Base-by-base conservation (phyloP, 2,329 filamentous ascomycete species). In the Cyphellophora europaea region DNA sequence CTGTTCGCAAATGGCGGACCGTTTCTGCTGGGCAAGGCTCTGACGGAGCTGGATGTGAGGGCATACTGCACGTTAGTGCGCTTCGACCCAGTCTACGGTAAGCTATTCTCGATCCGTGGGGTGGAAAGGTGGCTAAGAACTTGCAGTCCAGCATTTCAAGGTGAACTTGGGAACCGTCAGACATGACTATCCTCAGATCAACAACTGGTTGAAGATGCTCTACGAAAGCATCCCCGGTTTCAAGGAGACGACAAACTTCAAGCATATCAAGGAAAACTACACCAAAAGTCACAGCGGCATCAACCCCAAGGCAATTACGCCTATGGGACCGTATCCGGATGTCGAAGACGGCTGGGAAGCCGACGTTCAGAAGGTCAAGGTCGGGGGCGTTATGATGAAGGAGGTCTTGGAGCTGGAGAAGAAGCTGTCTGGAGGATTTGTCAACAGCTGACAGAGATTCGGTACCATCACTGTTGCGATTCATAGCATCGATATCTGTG, bases 201-300 rank as follows among this genome's bases (percentile, higher is more conserved):
- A 75, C 49, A 72, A 75, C 42, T 79, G 74, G 72, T 44, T 79
- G 43, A 73, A 67, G 54, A 63, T 63, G 19, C 49, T 77, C 50
- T 79, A 77, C 55, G 76, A 69, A 65, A 67, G 71, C 38, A 61
- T 70, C 1, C 32, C 35, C 19, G 72, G 66, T 0, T 75, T 74
- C 41, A 64, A 53, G 38, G 69, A 73, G 45, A 75, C 71, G 11
- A 81, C 77, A 0, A 62, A 81, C 42, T 81, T 81, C 44, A 67
- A 57, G 42, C 77, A 82, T 48, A 81, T 81, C 51, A 82, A 81
- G 55, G 77, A 82, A 52, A 79, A 77, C 57, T 72, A 74, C 41
- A 72, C 74, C 10, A 79, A 79, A 55, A 72, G 67, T 37, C 74
- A 79, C 47, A 47, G 45, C 3, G 67, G 71, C 40, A 69, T 79